Base-by-base conservation (phyloP, 2,329 filamentous ascomycete genomes). In the Ophiocordyceps polyrhachis-furcata region DNA sequence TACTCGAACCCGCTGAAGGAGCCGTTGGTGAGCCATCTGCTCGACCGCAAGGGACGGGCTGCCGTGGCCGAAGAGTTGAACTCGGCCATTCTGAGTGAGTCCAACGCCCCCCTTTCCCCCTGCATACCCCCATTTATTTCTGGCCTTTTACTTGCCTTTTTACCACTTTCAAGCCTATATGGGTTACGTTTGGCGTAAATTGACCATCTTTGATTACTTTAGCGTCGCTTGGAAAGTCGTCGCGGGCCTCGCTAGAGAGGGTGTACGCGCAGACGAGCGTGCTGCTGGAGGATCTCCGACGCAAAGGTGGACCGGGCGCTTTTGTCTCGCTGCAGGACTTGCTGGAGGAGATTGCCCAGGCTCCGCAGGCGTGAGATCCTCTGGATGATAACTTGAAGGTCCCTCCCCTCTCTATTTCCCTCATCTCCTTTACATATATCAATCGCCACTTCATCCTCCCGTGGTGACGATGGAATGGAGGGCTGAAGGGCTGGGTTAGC, bases 51-150 rank as follows among this genome's bases (percentile, higher is more conserved):
- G 44, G 86, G 84, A 1, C 70, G 91, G 40, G 75, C 79, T 17
- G 70, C 76, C 17, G 85, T 96, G 38, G 88, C 88, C 9, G 91
- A 98, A 64, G 88, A 94, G 60, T 68, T 98, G 46, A 96, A 96
- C 61, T 84, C 85, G 48, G 88, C 86, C 42, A 94, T 98, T 53
- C 62, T 98, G 48, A 78, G 87, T 93, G 67, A 66, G 79, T 70
- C 29, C 15, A 29, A 23, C 3, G 6, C 40, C 40, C 25, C 41
- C 41, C 11, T 40, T 19, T 40, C 37, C 37, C 19, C 9, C 15
- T 20, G n/a, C 6, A 19, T n/a, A 4, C 11, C 37, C 21, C 21
- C 21, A 3, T 23, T 23, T 23, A 3, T 6, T 23, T 23, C 21
- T 23, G 6, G 21, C 21, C 21, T 23, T 6, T 23, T 23, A 23